These are phyloP conservation scores for Lavandula angustifolia DNA, from an alignment of 257 asterid species.

Conservation along the genomic window DNA sequence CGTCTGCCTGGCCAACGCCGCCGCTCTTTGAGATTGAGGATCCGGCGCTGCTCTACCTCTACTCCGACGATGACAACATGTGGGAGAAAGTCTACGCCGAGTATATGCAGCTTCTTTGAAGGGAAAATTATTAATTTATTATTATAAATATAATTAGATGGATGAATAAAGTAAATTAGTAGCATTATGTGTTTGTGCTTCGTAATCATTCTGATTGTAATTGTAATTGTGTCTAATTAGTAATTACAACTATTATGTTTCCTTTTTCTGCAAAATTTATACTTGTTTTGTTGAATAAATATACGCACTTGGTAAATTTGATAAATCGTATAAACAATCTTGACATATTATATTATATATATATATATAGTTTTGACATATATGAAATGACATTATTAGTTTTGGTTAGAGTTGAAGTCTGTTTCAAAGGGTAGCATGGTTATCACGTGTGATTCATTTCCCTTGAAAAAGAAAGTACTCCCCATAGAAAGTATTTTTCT, in stretches of 20 bases:
- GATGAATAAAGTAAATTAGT: background rate
- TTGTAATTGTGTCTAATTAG: no score
- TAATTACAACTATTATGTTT: no score
- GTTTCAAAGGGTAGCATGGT: background rate
- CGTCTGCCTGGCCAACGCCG: conserved; percentile 33
- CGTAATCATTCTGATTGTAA: no score
- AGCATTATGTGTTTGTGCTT: no score
- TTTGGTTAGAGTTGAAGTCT: background rate
- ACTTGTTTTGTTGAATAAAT: no score
- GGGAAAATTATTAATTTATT: background rate
- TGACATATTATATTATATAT: no score
- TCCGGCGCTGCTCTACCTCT: conserved; percentile 21
- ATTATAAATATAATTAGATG: background rate
- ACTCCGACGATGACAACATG: conserved; percentile 32
- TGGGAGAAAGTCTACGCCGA: conserved; percentile 57
- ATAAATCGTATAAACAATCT: no score
- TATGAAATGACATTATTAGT: background rate
- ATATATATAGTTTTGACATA: background rate
- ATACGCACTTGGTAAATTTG: no score
- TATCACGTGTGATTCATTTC: conserved; percentile 24
- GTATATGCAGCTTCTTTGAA: conserved; percentile 53
- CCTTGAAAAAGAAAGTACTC: conserved; percentile 26
- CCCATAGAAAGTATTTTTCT: no score
- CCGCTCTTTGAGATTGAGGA: conserved; percentile 36
- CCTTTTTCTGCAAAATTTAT: no score